A percentile compares a stretch with the other conserved stretches of the same genome.
Conservation (phyloP, 768 basidiomycete species). For the Symmetrospora coprosmae region DNA sequence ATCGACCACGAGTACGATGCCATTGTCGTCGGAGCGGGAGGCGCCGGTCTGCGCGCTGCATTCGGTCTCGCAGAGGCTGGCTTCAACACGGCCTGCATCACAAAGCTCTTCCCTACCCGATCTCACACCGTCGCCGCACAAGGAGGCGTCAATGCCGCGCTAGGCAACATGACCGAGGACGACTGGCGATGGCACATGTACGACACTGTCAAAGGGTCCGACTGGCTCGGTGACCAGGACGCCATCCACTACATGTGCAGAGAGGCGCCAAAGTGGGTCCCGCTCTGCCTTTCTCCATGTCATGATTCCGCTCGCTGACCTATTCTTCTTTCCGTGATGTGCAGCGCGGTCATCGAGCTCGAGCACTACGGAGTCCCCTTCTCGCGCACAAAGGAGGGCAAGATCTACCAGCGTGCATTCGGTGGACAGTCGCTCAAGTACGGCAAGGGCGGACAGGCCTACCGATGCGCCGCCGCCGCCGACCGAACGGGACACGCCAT, state of each 20-base stretch:
- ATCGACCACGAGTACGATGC: constrained; percentile 98
- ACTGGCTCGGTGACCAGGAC: constrained; percentile 95
- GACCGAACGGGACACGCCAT: constrained; percentile 98
- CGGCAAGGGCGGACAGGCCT: constrained; percentile 97
- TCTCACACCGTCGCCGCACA: constrained; percentile 98
- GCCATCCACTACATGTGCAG: constrained; percentile 99
- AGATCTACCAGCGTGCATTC: constrained; percentile 98
- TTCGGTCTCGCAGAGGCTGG: constrained; percentile 97
- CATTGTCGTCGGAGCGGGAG: constrained; percentile 94
- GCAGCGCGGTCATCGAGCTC: constrained; percentile 47
- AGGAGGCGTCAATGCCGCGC: constrained; percentile 96
- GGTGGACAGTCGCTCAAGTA: constrained; percentile 93
- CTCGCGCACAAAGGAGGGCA: constrained; percentile 94
- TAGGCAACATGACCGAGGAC: constrained; percentile 85
- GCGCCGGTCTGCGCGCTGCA: constrained; percentile 92
- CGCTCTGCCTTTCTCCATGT: background rate
- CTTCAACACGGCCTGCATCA: constrained; percentile 97
- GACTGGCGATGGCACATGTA: constrained; percentile 84
- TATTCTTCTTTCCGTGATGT: constrained; percentile 5
- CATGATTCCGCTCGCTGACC: background rate
- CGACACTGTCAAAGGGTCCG: constrained; percentile 79
- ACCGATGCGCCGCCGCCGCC: constrained; percentile 95
- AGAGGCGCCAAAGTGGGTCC: constrained; percentile 69
- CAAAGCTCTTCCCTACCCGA: constrained; percentile 90
- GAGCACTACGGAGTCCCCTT: constrained; percentile 98